These are phyloP conservation scores for Umbilicus rupestris DNA, from an alignment of 164 flowering plant species.

Conservation along the genomic window DNA sequence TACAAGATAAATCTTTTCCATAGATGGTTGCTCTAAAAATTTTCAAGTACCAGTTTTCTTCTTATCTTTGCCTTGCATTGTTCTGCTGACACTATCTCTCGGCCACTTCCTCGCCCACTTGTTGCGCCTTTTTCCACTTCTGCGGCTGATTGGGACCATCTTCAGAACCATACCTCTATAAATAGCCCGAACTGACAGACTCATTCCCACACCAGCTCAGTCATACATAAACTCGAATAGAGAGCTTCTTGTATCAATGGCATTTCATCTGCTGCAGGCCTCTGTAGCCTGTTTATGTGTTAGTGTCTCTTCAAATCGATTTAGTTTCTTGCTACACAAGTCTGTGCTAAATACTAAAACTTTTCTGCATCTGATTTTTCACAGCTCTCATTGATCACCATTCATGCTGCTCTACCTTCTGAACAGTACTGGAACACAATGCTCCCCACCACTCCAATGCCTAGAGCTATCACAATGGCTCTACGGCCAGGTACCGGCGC, in stretches of 20 bases:
- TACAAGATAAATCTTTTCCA: too few species aligned
- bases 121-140: background rate
- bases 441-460: constrained; percentile 36
- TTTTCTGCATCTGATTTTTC: background rate
- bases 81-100: too few species aligned
- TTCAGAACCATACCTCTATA: background rate
- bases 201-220: background rate
- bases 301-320: background rate
- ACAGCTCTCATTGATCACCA: constrained; percentile 29
- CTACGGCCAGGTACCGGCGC: constrained; percentile 24
- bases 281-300: constrained; percentile 16
- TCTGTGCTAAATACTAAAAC: background rate
- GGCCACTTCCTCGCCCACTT: too few species aligned
- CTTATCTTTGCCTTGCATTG: too few species aligned
- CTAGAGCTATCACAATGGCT: constrained; percentile 22
- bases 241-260: constrained; percentile 13
- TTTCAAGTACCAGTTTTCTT: too few species aligned
- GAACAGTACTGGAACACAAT: constrained; percentile 33
- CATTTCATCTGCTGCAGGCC: constrained; percentile 14
- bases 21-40: too few species aligned
- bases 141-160: background rate
- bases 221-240: background rate
- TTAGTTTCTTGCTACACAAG: background rate
- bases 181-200: background rate
- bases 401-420: constrained; percentile 30